Percentiles rank a stretch among this genome's conserved stretches.
Evolutionary conservation across 148 eudicot genomes (phyloP).

Genomic region (Linanthus parryae): DNA sequence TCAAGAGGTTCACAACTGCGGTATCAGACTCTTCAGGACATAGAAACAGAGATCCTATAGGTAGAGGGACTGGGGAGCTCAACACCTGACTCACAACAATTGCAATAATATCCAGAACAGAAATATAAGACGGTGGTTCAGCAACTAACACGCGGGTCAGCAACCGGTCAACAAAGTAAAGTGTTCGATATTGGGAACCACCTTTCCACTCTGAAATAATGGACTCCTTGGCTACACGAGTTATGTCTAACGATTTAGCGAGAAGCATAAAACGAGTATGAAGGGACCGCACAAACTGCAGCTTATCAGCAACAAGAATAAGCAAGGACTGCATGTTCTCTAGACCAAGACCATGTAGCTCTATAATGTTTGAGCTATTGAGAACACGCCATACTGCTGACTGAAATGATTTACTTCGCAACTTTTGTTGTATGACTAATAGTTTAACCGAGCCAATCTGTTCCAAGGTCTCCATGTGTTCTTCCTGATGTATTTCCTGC

Average conservation of each 20-base stretch:
- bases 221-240: constrained; percentile 44
- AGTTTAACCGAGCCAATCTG: constrained; percentile 55
- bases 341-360: constrained; percentile 23
- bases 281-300: constrained; percentile 70
- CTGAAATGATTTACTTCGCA: constrained; percentile 74
- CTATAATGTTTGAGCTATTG: constrained; percentile 26
- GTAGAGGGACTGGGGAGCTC: constrained; percentile 62
- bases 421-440: constrained; percentile 44
- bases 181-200: constrained; percentile 59
- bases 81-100: constrained; percentile 69
- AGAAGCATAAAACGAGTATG: constrained; percentile 78
- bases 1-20: constrained; percentile 58
- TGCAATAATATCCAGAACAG: constrained; percentile 64
- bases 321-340: constrained; percentile 36
- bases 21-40: constrained; percentile 77
- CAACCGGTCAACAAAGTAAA: constrained; percentile 55
- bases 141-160: constrained; percentile 55
- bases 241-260: constrained; percentile 66
- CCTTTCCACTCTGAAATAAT: constrained; percentile 64
- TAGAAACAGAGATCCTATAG: constrained; percentile 66
- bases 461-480: constrained; percentile 41
- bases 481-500: constrained; percentile 66
- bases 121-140: constrained; percentile 79
- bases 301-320: constrained; percentile 51
- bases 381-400: constrained; percentile 64